A percentile compares a stretch with the other conserved stretches of the same genome.
These are phyloP conservation scores for Lachnellula willkommii DNA, from an alignment of 2,329 filamentous ascomycete genomes.

Conservation along the genomic window DNA sequence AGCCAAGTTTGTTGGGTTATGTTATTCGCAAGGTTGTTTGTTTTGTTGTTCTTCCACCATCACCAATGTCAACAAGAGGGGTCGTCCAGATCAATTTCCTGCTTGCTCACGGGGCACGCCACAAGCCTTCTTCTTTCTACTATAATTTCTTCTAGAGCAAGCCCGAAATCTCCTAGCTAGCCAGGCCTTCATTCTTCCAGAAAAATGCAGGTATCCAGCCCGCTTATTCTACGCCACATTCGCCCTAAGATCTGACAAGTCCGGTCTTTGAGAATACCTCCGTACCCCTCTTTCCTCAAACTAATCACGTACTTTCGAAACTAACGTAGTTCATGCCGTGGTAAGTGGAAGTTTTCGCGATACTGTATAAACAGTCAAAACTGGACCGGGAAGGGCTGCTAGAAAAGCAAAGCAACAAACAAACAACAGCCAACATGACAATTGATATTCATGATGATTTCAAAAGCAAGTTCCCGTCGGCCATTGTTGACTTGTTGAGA, in stretches of 20 bases:
- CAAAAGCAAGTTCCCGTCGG: constrained; percentile 13
- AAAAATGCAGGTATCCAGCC: background rate
- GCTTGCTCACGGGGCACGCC: too few species aligned
- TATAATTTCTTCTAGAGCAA: background rate
- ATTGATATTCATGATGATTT: background rate
- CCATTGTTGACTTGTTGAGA: constrained; percentile 12
- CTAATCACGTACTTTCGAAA: background rate
- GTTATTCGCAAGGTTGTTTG: background rate
- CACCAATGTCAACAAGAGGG: background rate
- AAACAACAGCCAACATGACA: background rate
- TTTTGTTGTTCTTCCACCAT: background rate
- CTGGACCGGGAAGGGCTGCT: too few species aligned
- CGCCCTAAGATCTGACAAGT: background rate
- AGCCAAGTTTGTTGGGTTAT: constrained; percentile 10
- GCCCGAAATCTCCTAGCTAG: background rate
- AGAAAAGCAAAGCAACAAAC: background rate
- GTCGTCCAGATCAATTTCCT: too few species aligned
- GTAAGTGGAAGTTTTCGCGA: background rate
- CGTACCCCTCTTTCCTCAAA: background rate
- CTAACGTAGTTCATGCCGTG: background rate
- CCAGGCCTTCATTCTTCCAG: background rate
- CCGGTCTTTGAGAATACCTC: background rate
- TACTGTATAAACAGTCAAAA: too few species aligned
- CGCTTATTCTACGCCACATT: background rate
- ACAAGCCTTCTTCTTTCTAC: too few species aligned